Evolutionary conservation across 1,284 basidiomycete species (phyloP).

Genomic region (Apiotrichum laibachii): DNA sequence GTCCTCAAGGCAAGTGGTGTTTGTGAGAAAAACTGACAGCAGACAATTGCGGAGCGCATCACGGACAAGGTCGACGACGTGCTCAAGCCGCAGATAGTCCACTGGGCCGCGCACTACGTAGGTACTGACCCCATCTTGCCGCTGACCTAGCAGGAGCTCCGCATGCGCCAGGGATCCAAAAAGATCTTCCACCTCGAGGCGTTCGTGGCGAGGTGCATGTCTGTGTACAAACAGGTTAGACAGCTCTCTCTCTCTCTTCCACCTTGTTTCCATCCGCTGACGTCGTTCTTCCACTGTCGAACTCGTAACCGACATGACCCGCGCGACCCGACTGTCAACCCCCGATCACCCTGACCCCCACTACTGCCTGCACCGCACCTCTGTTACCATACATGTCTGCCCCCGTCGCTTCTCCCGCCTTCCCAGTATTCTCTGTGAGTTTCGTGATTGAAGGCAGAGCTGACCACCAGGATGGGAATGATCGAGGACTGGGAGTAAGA

Average conservation of each 20-base stretch:
- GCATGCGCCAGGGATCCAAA: conserved; percentile 85
- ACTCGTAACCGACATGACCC: too few relatives aligned
- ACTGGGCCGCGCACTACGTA: conserved; percentile 96
- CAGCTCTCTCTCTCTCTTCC: too few relatives aligned
- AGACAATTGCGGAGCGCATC: conserved; percentile 85
- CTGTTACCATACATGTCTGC: too few relatives aligned
- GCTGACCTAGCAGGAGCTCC: conserved; percentile 64
- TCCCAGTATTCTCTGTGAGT: conserved; percentile 39
- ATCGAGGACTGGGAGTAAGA: conserved; percentile 20
- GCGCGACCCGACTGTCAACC: too few relatives aligned
- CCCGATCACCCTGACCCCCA: too few relatives aligned
- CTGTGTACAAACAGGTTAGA: conserved; percentile 35
- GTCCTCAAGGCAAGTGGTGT: conserved; percentile 80
- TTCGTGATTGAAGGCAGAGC: neutral
- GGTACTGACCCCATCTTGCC: conserved; percentile 35
- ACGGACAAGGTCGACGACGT: conserved; percentile 83
- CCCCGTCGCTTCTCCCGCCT: too few relatives aligned
- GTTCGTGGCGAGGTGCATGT: conserved; percentile 55
- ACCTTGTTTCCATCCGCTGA: too few relatives aligned
- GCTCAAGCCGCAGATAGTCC: conserved; percentile 84
- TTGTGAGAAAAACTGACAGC: conserved; percentile 6
- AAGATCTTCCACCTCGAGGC: conserved; percentile 95
- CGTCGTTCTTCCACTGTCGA: too few relatives aligned
- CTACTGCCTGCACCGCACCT: too few relatives aligned
- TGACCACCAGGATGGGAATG: conserved; percentile 23